Evolutionary conservation across 352 stramenopile genomes (phyloP).

Genomic region (Phytophthora sansomeana): DNA sequence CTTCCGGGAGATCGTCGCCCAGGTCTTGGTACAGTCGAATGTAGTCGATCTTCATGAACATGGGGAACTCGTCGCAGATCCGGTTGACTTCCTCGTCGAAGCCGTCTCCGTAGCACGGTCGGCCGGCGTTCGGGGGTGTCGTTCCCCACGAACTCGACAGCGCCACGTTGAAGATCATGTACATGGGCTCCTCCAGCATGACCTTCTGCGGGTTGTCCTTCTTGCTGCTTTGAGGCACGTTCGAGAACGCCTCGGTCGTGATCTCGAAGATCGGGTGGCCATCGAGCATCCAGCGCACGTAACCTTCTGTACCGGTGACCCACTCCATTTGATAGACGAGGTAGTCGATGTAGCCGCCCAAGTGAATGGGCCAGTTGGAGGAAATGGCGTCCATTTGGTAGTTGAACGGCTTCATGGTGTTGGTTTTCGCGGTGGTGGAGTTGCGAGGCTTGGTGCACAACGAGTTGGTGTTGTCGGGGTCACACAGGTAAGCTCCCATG

Average conservation of each 20-base stretch:
- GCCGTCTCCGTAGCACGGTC: conserved; percentile 62
- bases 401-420: conserved; percentile 70
- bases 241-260: conserved; percentile 55
- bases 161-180: conserved; percentile 94
- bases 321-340: conserved; percentile 78
- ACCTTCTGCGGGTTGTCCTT: conserved; percentile 68
- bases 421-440: conserved; percentile 44
- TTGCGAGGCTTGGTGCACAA: conserved; percentile 52
- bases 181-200: conserved; percentile 92
- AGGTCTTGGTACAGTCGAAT: conserved; percentile 72
- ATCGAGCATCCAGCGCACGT: conserved; percentile 77
- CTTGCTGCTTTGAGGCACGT: conserved; percentile 53
- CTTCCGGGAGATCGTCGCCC: conserved; percentile 41
- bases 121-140: conserved; percentile 57
- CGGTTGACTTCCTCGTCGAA: conserved; percentile 37
- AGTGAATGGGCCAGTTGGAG: conserved; percentile 71
- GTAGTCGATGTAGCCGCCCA: conserved; percentile 66
- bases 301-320: conserved; percentile 69
- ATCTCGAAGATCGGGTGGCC: conserved; percentile 69
- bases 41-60: conserved; percentile 84
- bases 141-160: conserved; percentile 90
- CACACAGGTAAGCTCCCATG: conserved; percentile 65
- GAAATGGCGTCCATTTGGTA: conserved; percentile 87
- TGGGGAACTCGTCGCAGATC: conserved; percentile 77
- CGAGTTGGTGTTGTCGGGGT: conserved; percentile 56